These are phyloP conservation scores for Anthostomella pinea DNA, from an alignment of 2,329 filamentous ascomycete genomes.

Conservation along the genomic window DNA sequence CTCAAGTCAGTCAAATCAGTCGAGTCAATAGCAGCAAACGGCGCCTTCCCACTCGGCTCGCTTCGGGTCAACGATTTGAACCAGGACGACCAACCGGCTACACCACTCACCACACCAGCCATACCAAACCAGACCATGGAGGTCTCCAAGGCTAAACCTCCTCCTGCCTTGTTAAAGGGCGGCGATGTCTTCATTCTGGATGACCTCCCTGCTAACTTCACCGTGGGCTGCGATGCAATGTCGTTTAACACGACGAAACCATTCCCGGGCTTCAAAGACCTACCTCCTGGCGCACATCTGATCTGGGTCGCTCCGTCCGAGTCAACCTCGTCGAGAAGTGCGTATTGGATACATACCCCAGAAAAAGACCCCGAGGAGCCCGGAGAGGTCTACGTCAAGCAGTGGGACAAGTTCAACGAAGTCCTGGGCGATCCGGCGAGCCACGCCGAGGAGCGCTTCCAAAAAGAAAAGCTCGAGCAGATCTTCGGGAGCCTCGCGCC, in stretches of 20 bases:
- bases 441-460: constrained; percentile 43
- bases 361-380: constrained; percentile 26
- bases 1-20: constrained; percentile 32
- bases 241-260: constrained; percentile 43
- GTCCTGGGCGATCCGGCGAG: constrained; percentile 47
- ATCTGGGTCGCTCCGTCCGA: constrained; percentile 54
- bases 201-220: constrained; percentile 48
- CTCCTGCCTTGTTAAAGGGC: constrained; percentile 27
- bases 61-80: constrained; percentile 18
- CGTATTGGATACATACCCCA: constrained; percentile 53
- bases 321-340: constrained; percentile 48
- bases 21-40: constrained; percentile 30
- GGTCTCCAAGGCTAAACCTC: constrained; percentile 20
- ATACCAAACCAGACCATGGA: constrained; percentile 17
- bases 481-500: constrained; percentile 43
- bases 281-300: constrained; percentile 57
- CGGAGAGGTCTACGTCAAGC: constrained; percentile 33
- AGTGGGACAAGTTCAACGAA: constrained; percentile 53
- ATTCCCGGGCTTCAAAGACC: constrained; percentile 52
- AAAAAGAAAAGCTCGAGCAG: constrained; percentile 39
- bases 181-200: constrained; percentile 54
- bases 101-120: constrained; percentile 9
- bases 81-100: constrained; percentile 9
- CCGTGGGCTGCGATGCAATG: constrained; percentile 52
- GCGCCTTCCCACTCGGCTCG: constrained; percentile 24